Evolutionary conservation across 1,284 basidiomycete genomes (phyloP).

Genomic region (Neotropicomus parvogracilis): DNA sequence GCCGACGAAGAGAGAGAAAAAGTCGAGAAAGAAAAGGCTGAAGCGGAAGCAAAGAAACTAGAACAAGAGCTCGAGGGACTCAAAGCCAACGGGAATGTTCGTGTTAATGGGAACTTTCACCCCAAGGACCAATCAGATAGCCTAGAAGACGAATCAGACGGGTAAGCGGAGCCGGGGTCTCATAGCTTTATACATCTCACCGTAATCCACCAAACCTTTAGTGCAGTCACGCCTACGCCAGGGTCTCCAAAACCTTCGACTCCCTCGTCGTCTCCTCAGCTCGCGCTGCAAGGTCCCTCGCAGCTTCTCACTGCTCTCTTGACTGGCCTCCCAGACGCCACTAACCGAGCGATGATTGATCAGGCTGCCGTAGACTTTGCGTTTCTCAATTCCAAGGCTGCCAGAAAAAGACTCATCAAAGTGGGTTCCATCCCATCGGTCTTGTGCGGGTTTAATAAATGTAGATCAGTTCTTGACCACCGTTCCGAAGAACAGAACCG

Average conservation of each 20-base stretch:
- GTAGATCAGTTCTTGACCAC: constrained; percentile 71
- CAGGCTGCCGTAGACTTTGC: constrained; percentile 95
- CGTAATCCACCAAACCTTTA: constrained; percentile 6
- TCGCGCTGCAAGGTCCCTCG: constrained; percentile 83
- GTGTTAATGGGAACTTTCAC: constrained; percentile 19
- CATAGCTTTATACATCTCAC: constrained; percentile 1
- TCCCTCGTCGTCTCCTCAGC: constrained; percentile 61
- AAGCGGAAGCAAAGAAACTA: constrained; percentile 62
- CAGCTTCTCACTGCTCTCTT: constrained; percentile 91
- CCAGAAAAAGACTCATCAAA: constrained; percentile 85
- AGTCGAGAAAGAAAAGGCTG: constrained; percentile 46
- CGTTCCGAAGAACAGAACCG: constrained; percentile 85
- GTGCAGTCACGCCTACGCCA: constrained; percentile 57
- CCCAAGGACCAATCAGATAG: constrained; percentile 18
- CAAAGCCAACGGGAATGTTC: constrained; percentile 38
- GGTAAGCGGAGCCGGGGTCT: constrained; percentile 37
- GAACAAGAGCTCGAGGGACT: constrained; percentile 64
- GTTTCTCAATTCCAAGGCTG: constrained; percentile 93
- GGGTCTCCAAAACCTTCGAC: constrained; percentile 61
- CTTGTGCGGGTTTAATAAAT: constrained; percentile 10
- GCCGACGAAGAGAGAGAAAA: constrained; percentile 46
- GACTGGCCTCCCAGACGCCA: constrained; percentile 89
- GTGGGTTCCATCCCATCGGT: constrained; percentile 39
- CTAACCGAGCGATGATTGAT: constrained; percentile 89
- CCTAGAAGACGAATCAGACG: constrained; percentile 45